Conservation (phyloP, 1,284 basidiomycete species). For the Cutaneotrichosporon sp. region DNA sequence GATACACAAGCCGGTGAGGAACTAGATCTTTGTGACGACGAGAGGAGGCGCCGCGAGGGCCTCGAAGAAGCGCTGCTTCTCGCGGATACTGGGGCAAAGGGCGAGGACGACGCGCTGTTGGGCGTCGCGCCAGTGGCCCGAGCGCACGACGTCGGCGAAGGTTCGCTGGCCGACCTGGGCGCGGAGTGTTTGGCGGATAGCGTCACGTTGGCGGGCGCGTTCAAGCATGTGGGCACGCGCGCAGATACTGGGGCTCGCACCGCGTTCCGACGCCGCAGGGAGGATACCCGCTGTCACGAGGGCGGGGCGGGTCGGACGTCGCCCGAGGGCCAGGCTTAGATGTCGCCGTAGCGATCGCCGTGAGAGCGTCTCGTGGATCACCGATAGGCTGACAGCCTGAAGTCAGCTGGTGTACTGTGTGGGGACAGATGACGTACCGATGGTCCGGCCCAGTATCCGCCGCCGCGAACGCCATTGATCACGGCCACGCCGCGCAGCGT, state of each 20-base stretch:
- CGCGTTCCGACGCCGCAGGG: conserved; percentile 1
- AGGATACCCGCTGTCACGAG: conserved; percentile 20
- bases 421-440: conserved; percentile 10
- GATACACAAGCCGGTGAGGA: too few relatives aligned
- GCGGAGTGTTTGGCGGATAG: conserved; percentile 14
- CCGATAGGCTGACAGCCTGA: conserved; percentile 24
- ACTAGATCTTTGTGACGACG: not conserved
- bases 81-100: conserved; percentile 22
- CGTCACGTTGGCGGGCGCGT: conserved; percentile 7
- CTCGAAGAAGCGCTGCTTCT: conserved; percentile 19
- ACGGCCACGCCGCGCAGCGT: conserved; percentile 25
- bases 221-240: conserved; percentile 18
- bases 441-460: conserved; percentile 21
- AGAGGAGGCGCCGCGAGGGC: not conserved
- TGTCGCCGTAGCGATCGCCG: conserved; percentile 12
- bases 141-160: conserved; percentile 8
- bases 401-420: not conserved
- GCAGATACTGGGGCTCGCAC: conserved; percentile 10
- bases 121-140: conserved; percentile 4
- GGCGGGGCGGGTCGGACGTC: conserved; percentile 10
- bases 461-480: conserved; percentile 14
- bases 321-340: conserved; percentile 11
- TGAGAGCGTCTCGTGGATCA: conserved; percentile 18
- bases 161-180: conserved; percentile 2
- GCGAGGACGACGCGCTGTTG: conserved; percentile 18